Base-by-base conservation (phyloP, 169 alveolate species). In the Cryptosporidium canis region DNA sequence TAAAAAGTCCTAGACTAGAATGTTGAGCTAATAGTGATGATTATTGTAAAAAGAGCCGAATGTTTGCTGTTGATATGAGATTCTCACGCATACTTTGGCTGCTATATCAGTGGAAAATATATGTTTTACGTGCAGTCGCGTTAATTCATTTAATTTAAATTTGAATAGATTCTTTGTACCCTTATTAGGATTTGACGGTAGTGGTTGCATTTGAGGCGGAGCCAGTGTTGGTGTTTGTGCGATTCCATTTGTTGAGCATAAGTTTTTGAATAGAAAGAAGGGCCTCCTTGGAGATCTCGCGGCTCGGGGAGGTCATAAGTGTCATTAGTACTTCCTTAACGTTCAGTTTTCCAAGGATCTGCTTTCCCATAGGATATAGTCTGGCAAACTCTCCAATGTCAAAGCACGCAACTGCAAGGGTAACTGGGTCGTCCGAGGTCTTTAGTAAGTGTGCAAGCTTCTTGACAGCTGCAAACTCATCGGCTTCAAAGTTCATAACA, bases 381-480 rank as follows among this genome's bases (percentile, higher is more conserved):
- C 97, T 83, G 16, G 97, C 96, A 83, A 95, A 95, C 83, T 95
- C 97, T 4, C 97, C 97, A 41, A 95, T 93, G 90, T 95, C 97
- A 90, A 94, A 95, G 63, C 96, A 94, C 33, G 97, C 97, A 24
- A 95, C 95, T 3, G 96, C 95, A 12, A 93, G 90, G 3, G 96
- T 94, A 31, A 92, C 92, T 9, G 92, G 83, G 72, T 94, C 96
- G 47, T 91, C 92, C 11, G 94, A 92, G 24, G 91, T 83, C 90
- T 94, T 90, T 67, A 94, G 67, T 44, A 94, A 90, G 44, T 94
- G 93, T 33, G 92, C 94, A 43, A 94, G 91, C 83, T 92, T 92
- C 55, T 93, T 91, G 45, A 94, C 92, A n/a, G 93, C 92, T 45
- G 90, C 82, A 66, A 94, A 94, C 83, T 94, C 96, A 55, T 94